Evolutionary conservation across 2,329 filamentous ascomycete genomes (phyloP).

Genomic region (Colletotrichum sp.): DNA sequence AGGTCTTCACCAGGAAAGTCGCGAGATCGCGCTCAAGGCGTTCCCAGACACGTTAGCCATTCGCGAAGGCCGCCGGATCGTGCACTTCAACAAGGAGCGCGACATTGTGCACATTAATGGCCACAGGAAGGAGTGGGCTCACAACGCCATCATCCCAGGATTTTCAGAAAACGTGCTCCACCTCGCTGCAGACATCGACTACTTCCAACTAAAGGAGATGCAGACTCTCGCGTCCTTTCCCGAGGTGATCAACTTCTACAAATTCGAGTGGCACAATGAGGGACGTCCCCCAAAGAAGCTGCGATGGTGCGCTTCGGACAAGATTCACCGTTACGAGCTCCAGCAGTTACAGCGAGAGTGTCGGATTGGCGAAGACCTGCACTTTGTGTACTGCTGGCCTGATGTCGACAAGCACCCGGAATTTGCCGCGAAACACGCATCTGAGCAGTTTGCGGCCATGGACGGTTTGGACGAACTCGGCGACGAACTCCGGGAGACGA

Average conservation of each 20-base stretch:
- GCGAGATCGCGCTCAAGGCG: slow-evolving; percentile 31
- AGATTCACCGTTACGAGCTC: slow-evolving; percentile 29
- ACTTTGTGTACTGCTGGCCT: slow-evolving; percentile 37
- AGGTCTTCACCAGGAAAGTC: slow-evolving; percentile 40
- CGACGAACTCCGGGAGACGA: not conserved
- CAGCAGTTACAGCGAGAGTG: slow-evolving; percentile 29
- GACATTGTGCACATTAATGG: slow-evolving; percentile 32
- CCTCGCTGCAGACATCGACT: slow-evolving; percentile 26
- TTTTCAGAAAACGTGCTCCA: slow-evolving; percentile 35
- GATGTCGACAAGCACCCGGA: slow-evolving; percentile 32
- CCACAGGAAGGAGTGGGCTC: not conserved
- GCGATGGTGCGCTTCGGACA: slow-evolving; percentile 36
- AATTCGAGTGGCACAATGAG: slow-evolving; percentile 18
- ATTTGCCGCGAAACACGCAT: slow-evolving; percentile 29
- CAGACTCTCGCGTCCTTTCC: slow-evolving; percentile 21
- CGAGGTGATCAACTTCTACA: slow-evolving; percentile 32
- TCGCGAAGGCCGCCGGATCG: slow-evolving; percentile 26
- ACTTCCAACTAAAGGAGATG: not conserved
- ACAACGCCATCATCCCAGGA: slow-evolving; percentile 23
- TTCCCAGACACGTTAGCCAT: slow-evolving; percentile 38
- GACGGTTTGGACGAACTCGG: not conserved
- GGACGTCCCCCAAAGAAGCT: slow-evolving; percentile 20
- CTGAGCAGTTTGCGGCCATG: not conserved
- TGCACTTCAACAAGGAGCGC: slow-evolving; percentile 33
- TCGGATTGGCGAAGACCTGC: slow-evolving; percentile 28